Base-by-base conservation (phyloP, 2,329 filamentous ascomycete genomes). In the Phialophora tarda region DNA sequence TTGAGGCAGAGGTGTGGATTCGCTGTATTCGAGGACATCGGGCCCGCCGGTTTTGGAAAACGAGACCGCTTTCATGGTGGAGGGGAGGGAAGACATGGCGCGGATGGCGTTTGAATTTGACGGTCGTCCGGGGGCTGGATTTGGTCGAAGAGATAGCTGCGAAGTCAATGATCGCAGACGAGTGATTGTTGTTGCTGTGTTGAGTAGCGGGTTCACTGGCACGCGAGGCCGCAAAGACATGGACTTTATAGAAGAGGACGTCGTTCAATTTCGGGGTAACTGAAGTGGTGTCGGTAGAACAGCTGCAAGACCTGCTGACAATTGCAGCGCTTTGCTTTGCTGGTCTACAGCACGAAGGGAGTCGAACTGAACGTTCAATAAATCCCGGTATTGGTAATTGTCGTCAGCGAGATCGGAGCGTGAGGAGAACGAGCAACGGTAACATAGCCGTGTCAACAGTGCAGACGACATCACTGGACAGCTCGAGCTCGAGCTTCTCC, bases 41-140 rank as follows among this genome's bases (percentile, higher is more conserved):
- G 85, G 82, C 8, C 88, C 90, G 67, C 91, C 91, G 23, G 83
- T 91, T 81, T 90, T 87, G 73, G 89, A 86, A 72, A 93, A 86
- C 55, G 89, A 81, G 69, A 96, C 83, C 65, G 87, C 91, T 74
- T 89, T 89, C 89, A 92, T 92, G 47, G 86, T 89, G 68, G 66
- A 69, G 14, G 68, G 68, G 24, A 72, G 26, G 6, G 71, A 70
- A 32, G 69, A 67, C 69, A 70, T 68, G 48, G 51, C 69, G 50
- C 71, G 67, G 30, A 50, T 30, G 21, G 30, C 6, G 32, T 24
- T 34, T 4, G 50, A 10, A 17, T 47, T 57, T 11, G 54, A 23
- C n/a, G 30, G 23, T n/a, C n/a, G 53, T n/a, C n/a, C 24, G 3
- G 28, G 28, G 23, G 30, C 14, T 17, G 41, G 63, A 14, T 14